phyloP scores from a whole-genome alignment of 202 grass and related monocot species.

The Elaeis oleifera region DNA sequence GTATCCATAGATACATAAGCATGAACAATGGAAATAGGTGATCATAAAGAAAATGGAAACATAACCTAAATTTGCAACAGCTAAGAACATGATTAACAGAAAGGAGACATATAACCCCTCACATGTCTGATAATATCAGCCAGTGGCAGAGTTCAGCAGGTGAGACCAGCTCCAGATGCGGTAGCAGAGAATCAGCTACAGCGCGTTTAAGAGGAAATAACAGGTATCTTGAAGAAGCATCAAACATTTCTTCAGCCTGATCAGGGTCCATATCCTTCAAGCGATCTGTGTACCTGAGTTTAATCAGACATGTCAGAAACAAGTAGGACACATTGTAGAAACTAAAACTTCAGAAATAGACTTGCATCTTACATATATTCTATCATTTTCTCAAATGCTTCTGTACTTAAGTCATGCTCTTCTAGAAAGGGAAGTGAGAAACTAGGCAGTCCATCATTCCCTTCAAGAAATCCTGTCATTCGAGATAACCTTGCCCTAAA shows the following conservation, averaged over 20 bases:
- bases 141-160: constrained; percentile 85
- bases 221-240: constrained; percentile 86
- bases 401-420: constrained; percentile 73
- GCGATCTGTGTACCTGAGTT: constrained; percentile 79
- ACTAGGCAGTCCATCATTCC: constrained; percentile 28
- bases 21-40: no score
- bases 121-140: constrained; percentile 91
- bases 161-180: constrained; percentile 50
- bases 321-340: background rate
- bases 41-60: no score
- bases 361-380: constrained; percentile 80
- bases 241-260: constrained; percentile 96
- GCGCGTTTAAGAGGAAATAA: constrained; percentile 77
- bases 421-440: constrained; percentile 57
- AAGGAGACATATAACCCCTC: constrained; percentile 18
- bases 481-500: constrained; percentile 87
- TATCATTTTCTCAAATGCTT: constrained; percentile 89
- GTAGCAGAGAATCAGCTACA: constrained; percentile 65
- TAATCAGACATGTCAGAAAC: constrained; percentile 6
- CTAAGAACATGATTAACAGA: background rate
- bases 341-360: constrained; percentile 5
- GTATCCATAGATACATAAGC: no score
- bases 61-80: no score
- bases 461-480: constrained; percentile 60
- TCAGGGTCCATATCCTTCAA: constrained; percentile 62